Evolutionary conservation across 2,329 filamentous ascomycete species (phyloP).

Genomic region (Cylindrodendrum hubeiense): DNA sequence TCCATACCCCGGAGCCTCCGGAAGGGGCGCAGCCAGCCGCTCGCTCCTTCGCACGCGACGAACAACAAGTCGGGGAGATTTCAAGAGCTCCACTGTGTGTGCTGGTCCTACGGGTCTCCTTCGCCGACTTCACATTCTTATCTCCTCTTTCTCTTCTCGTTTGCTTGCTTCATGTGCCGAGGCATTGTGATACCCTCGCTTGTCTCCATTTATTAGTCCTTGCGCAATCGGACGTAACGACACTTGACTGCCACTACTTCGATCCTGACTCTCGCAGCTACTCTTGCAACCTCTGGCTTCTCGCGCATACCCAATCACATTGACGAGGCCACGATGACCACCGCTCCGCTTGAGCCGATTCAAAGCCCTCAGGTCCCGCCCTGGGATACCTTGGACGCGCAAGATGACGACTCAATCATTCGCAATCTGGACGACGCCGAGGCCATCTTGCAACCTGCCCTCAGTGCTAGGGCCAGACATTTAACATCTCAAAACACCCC

Average conservation of each 20-base stretch:
- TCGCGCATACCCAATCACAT: neutral
- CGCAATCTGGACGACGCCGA: constrained; percentile 68
- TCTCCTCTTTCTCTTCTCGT: constrained; percentile 13
- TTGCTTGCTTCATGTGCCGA: constrained; percentile 19
- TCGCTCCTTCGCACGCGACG: constrained; percentile 22
- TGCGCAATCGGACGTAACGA: constrained; percentile 11
- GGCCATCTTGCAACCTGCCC: constrained; percentile 69
- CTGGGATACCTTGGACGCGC: constrained; percentile 25
- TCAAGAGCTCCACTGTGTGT: constrained; percentile 34
- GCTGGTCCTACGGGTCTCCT: constrained; percentile 30
- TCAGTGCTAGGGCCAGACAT: constrained; percentile 68
- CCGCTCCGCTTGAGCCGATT: constrained; percentile 14
- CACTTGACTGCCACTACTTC: neutral
- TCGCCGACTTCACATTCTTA: constrained; percentile 23
- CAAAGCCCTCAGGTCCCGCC: constrained; percentile 7
- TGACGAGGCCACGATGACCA: constrained; percentile 24
- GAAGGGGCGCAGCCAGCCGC: constrained; percentile 35
- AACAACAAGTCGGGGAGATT: constrained; percentile 24
- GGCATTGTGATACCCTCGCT: constrained; percentile 25
- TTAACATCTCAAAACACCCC: constrained; percentile 67
- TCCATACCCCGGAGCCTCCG: constrained; percentile 41
- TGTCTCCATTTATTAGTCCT: constrained; percentile 9
- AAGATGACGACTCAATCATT: constrained; percentile 40
- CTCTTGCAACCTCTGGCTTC: neutral
- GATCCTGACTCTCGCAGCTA: neutral